Evolutionary conservation across 2,329 filamentous ascomycete species (phyloP).

Genomic region (Canariomyces notabilis): DNA sequence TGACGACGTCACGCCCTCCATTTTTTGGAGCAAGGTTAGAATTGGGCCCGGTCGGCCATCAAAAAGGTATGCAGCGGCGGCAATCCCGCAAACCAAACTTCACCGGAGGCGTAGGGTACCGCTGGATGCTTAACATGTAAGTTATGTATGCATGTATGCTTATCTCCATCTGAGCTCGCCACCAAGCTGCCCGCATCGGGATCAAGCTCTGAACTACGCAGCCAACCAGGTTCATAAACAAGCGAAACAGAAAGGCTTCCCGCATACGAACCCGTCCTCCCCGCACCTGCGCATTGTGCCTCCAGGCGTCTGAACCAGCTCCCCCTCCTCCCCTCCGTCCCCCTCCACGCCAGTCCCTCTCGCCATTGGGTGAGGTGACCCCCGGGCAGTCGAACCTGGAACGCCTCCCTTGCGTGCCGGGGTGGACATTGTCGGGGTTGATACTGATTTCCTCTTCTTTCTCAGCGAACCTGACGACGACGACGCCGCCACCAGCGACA

Average conservation of each 20-base stretch:
- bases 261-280: constrained; percentile 50
- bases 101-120: too few relatives aligned
- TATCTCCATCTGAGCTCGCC: background rate
- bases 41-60: too few relatives aligned
- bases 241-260: constrained; percentile 55
- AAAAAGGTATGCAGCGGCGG: too few relatives aligned
- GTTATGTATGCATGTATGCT: background rate
- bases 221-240: constrained; percentile 47
- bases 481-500: background rate
- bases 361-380: too few relatives aligned
- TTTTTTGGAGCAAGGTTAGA: too few relatives aligned
- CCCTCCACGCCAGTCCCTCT: background rate
- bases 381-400: too few relatives aligned
- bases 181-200: background rate
- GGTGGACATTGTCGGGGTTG: too few relatives aligned
- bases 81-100: too few relatives aligned
- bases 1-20: too few relatives aligned
- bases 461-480: too few relatives aligned
- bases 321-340: background rate
- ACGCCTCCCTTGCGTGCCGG: too few relatives aligned
- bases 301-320: constrained; percentile 42
- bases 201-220: background rate
- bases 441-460: background rate
- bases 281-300: constrained; percentile 50
- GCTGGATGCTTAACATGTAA: too few relatives aligned